Conservation (phyloP, 2,329 filamentous ascomycete species). For the Neonectria neomacrospora region DNA sequence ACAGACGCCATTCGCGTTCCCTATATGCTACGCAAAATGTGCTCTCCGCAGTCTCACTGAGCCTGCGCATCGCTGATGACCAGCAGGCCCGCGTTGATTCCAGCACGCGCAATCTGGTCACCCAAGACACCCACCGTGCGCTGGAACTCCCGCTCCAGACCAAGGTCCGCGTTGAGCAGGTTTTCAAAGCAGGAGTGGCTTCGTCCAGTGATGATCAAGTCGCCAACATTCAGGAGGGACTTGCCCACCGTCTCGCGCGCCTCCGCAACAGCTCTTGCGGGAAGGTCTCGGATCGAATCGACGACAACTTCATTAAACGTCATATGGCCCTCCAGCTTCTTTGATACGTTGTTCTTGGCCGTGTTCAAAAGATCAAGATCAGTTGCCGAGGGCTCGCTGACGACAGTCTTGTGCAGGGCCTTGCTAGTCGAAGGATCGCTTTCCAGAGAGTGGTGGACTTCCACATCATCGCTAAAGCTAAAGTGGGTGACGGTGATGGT, state of each 20-base stretch:
- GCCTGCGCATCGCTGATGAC: conserved; percentile 39
- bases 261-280: conserved; percentile 39
- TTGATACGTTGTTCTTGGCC: conserved; percentile 32
- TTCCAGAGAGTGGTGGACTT: conserved; percentile 4
- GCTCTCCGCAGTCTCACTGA: conserved; percentile 4
- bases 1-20: conserved; percentile 9
- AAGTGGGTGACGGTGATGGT: conserved; percentile 77
- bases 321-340: conserved; percentile 35
- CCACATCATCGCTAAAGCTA: conserved; percentile 34
- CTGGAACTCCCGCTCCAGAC: conserved; percentile 44
- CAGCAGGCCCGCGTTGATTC: conserved; percentile 46
- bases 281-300: conserved; percentile 40
- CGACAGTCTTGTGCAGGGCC: conserved; percentile 21
- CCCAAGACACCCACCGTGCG: conserved; percentile 43
- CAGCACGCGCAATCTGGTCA: conserved; percentile 41
- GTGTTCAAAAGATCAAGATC: conserved; percentile 46
- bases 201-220: conserved; percentile 44
- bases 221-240: conserved; percentile 39
- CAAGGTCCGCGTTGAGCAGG: conserved; percentile 32
- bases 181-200: conserved; percentile 32
- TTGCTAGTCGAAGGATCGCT: conserved; percentile 27
- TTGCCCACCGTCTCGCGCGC: conserved; percentile 39
- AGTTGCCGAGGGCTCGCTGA: conserved; percentile 31
- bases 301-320: conserved; percentile 38
- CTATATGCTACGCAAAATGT: not conserved